phyloP scores from a whole-genome alignment of 768 basidiomycete genomes.

The Porphyrellus cyaneotinctus region DNA sequence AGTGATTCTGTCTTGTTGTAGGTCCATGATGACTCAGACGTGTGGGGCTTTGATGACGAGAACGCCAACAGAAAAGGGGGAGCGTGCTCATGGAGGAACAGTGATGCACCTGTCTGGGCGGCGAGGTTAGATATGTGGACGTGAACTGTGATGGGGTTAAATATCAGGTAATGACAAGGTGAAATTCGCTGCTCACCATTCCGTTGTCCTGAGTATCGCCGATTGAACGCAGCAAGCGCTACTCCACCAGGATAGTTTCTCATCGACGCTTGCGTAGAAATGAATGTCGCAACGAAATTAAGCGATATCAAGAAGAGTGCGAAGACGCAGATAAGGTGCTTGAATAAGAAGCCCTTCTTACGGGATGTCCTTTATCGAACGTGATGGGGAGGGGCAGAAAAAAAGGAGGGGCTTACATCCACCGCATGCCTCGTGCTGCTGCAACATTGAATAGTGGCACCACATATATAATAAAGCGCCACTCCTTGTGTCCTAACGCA shows the following conservation, averaged over 20 bases:
- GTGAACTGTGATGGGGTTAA: constrained; percentile 38
- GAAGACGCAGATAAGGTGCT: constrained; percentile 42
- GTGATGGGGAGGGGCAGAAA: background rate
- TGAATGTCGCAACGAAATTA: constrained; percentile 51
- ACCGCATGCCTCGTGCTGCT: constrained; percentile 61
- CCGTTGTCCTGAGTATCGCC: constrained; percentile 35
- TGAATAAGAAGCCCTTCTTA: constrained; percentile 46
- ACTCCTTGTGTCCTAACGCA: constrained; percentile 88
- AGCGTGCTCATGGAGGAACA: constrained; percentile 72
- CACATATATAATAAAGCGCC: constrained; percentile 91
- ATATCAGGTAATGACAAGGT: background rate
- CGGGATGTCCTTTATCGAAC: constrained; percentile 38
- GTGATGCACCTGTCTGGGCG: constrained; percentile 85
- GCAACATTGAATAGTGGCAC: constrained; percentile 79
- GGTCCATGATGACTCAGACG: constrained; percentile 40
- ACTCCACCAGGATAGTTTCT: constrained; percentile 88
- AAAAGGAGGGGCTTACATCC: constrained; percentile 49
- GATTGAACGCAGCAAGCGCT: constrained; percentile 63
- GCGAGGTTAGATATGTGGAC: constrained; percentile 84
- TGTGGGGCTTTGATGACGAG: constrained; percentile 9
- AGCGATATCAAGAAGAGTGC: constrained; percentile 44
- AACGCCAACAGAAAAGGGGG: constrained; percentile 40
- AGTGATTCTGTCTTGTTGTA: constrained; percentile 84
- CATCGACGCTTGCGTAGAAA: constrained; percentile 57
- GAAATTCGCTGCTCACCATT: constrained; percentile 24